These are phyloP conservation scores for Scutellaria galericulata DNA, from an alignment of 257 asterid genomes.

Conservation along the genomic window DNA sequence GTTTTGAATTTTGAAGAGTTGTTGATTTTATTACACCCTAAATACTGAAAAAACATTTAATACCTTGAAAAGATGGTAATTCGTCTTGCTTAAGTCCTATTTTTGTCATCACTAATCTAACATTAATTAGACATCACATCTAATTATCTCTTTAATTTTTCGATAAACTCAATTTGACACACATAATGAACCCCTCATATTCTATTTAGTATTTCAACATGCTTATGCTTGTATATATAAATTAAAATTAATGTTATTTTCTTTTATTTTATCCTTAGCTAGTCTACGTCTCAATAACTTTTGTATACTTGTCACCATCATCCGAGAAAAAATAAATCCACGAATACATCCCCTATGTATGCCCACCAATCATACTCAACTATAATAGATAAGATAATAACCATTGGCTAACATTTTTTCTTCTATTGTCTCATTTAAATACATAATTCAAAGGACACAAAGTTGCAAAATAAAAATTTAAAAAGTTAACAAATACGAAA, in stretches of 20 bases:
- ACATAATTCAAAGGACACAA: not conserved
- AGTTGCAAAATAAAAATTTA: not conserved
- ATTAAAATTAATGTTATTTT: not conserved
- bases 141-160: too few species aligned
- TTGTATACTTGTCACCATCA: slow-evolving; percentile 10
- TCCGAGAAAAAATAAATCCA: slow-evolving; percentile 5
- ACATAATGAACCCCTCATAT: too few species aligned
- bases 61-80: too few species aligned
- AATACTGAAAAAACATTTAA: too few species aligned
- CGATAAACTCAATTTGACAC: too few species aligned
- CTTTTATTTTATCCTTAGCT: not conserved
- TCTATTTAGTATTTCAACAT: too few species aligned
- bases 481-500: not conserved
- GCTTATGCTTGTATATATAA: too few species aligned
- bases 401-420: slow-evolving; percentile 30
- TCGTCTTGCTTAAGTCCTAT: too few species aligned
- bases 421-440: not conserved
- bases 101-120: too few species aligned
- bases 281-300: not conserved
- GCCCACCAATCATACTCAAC: slow-evolving; percentile 28
- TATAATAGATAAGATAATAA: slow-evolving; percentile 35
- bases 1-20: too few species aligned
- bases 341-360: not conserved
- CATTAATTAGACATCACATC: too few species aligned
- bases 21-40: too few species aligned